Conservation (phyloP, 306 rosid genomes). For the Sechiopsis laciniata region DNA sequence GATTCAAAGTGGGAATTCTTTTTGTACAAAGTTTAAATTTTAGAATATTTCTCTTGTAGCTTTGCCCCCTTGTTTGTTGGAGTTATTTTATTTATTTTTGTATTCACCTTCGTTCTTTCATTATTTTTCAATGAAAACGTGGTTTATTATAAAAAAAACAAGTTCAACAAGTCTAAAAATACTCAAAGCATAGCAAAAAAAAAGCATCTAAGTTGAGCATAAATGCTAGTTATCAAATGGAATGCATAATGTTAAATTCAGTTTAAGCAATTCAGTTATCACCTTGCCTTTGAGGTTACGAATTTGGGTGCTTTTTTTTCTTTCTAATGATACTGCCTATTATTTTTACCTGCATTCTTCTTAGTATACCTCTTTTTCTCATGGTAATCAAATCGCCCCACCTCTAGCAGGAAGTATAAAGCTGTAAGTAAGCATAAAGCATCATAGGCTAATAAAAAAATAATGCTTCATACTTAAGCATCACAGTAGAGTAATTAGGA, state of each 20-base stretch:
- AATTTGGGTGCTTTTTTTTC: neutral
- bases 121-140: too few relatives aligned
- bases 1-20: neutral
- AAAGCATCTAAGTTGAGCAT: neutral
- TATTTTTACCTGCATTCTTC: neutral
- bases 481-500: too few relatives aligned
- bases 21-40: neutral
- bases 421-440: too few relatives aligned
- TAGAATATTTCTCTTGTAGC: neutral
- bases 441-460: too few relatives aligned
- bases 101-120: too few relatives aligned
- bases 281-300: neutral
- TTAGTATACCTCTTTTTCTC: neutral
- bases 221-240: conserved; percentile 1
- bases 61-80: neutral
- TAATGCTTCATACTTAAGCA: too few relatives aligned
- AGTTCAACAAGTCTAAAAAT: neutral
- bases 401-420: neutral
- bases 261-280: neutral
- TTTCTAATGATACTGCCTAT: neutral
- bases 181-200: neutral
- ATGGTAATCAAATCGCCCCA: neutral
- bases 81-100: too few relatives aligned
- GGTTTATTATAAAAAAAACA: neutral
- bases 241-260: neutral